Conservation (phyloP, 2,329 filamentous ascomycete species). For the Whalleya microplaca region DNA sequence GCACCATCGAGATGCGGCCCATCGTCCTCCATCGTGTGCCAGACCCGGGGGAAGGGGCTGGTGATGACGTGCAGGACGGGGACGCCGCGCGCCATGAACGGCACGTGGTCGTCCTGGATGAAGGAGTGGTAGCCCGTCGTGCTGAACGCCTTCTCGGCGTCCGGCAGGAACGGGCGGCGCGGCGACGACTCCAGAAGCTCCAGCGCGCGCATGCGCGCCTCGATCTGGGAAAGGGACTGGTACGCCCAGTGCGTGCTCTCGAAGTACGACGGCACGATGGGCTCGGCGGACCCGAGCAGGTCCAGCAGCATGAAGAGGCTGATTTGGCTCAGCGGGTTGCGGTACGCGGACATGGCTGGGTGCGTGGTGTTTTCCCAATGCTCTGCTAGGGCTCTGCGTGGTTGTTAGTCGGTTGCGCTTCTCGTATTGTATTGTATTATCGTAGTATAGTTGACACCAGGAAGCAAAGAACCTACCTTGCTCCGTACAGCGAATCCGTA, state of each 20-base stretch:
- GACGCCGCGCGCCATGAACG: constrained; percentile 75
- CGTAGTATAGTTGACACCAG: too few relatives aligned
- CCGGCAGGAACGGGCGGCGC: constrained; percentile 56
- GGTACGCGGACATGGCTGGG: constrained; percentile 70
- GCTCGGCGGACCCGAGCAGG: constrained; percentile 65
- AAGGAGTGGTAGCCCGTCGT: constrained; percentile 35
- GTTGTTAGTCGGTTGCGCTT: neutral
- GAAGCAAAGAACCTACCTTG: constrained; percentile 59
- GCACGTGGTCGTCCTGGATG: constrained; percentile 76
- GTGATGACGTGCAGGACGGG: constrained; percentile 78
- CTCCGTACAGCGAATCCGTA: constrained; percentile 76
- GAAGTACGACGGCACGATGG: constrained; percentile 72
- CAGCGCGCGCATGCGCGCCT: constrained; percentile 65
- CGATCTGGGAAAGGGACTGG: constrained; percentile 64
- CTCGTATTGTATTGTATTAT: too few relatives aligned
- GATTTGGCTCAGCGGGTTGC: constrained; percentile 71
- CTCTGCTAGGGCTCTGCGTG: constrained; percentile 64
- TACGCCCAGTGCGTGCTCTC: constrained; percentile 84
- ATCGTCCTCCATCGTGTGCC: constrained; percentile 74
- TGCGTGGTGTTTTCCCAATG: constrained; percentile 71
- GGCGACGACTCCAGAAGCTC: constrained; percentile 51
- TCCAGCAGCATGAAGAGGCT: constrained; percentile 77
- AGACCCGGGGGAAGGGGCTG: constrained; percentile 69
- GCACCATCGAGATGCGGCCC: constrained; percentile 72
- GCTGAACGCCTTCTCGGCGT: constrained; percentile 48